Evolutionary conservation across 331 rosid species (phyloP), one percentile per base, ranked within the genome.

Genomic region (Erythrophleum ivorense): DNA sequence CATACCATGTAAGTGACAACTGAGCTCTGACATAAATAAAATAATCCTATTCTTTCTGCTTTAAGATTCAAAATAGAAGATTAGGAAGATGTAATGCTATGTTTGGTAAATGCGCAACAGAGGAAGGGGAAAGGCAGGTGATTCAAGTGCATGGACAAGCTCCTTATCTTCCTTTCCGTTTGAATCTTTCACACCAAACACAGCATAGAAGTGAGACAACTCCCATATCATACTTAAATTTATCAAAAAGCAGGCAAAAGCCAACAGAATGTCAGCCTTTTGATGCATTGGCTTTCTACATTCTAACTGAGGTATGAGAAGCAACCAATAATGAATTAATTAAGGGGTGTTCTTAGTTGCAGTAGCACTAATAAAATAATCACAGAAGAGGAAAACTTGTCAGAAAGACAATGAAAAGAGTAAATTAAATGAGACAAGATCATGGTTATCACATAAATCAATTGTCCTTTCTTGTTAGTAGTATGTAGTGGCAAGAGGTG

Each of bases 1-100:
- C 57, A 80, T 80, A 73, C 16, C 16, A 63, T 7, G 65, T 50
- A 76, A 63, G n/a, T 58, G 58, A 72, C 74, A 76, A 45, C 54
- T 6, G 63, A 65, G n/a, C 46, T 19, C n/a, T 8, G 16, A 50
- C 31, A 64, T 2, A 1, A 70, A 58, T 31, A 11, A 24, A 24
- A 36, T 54, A 76, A 38, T 9, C 45, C 4, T 52, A 11, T 36
- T 72, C 21, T 60, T 82, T 78, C 10, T 40, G 70, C 59, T 57
- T 59, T 38, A 18, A 66, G 29, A 65, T 50, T 50, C 62, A 72
- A 73, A 36, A 73, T 7, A 0, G 9, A n/a, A 55, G 40, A 78
- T 60, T 38, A 40, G 57, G 9, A 82, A 48, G 75, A 40, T 3
- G 43, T 74, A 75, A 3, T 21, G 40, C 36, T 24, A 60, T 29